A percentile compares a stretch with the other conserved stretches of the same genome.
phyloP scores from a whole-genome alignment of 75 land plant species.

The Chamaecyparis obtusa region DNA sequence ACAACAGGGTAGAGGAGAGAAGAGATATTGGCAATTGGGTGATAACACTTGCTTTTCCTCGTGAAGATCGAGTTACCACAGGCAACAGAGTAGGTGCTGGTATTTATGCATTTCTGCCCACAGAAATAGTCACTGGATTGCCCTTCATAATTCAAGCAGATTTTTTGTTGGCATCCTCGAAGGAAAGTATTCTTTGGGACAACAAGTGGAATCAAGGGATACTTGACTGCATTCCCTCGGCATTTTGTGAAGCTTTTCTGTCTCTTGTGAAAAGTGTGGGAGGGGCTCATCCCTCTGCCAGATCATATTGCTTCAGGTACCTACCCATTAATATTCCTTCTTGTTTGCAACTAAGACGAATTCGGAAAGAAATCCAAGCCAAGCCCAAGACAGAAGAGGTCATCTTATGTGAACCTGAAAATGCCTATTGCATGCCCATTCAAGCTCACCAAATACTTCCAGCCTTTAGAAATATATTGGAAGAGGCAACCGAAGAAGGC shows the following conservation, averaged over 20 bases:
- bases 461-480: constrained; percentile 43
- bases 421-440: constrained; percentile 34
- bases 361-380: constrained; percentile 32
- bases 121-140: constrained; percentile 52
- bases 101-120: constrained; percentile 66
- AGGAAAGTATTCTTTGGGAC: constrained; percentile 51
- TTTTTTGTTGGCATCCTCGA: constrained; percentile 52
- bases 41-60: constrained; percentile 63
- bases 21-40: constrained; percentile 40
- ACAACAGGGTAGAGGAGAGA: constrained; percentile 35
- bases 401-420: constrained; percentile 42
- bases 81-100: background rate
- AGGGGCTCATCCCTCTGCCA: background rate
- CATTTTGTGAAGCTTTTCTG: constrained; percentile 47
- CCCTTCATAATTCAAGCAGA: constrained; percentile 74
- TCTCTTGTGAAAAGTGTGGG: constrained; percentile 22
- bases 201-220: constrained; percentile 65
- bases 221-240: constrained; percentile 49
- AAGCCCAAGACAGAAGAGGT: constrained; percentile 27
- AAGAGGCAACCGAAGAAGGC: constrained; percentile 29
- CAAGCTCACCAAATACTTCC: constrained; percentile 31
- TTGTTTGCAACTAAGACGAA: constrained; percentile 20
- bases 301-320: constrained; percentile 23
- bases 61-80: constrained; percentile 27
- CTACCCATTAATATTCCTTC: constrained; percentile 31